phyloP scores from a whole-genome alignment of 352 stramenopile species.

The Globisporangium uncinulatum region DNA sequence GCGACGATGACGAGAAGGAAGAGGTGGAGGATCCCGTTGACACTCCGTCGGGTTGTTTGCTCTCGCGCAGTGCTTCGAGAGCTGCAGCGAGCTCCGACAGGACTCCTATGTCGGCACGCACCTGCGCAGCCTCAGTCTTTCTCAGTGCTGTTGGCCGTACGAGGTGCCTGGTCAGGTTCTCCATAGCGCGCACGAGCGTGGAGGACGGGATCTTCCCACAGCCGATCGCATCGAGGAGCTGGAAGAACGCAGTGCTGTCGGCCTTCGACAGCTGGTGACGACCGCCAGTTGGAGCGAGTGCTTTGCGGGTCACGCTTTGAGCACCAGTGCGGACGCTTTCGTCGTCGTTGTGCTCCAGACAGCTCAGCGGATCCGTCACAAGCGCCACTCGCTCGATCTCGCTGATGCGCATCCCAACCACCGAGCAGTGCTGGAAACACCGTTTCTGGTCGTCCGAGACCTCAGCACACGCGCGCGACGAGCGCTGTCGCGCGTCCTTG shows the following conservation, averaged over 20 bases:
- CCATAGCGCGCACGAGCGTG: constrained; percentile 28
- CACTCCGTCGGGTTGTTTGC: neutral
- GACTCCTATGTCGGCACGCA: neutral
- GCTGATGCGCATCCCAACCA: constrained; percentile 24
- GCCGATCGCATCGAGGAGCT: constrained; percentile 37
- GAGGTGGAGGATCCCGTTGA: no score
- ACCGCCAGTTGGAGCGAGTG: neutral
- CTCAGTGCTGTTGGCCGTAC: neutral
- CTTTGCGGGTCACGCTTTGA: neutral
- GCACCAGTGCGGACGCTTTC: neutral
- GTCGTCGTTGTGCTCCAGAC: neutral
- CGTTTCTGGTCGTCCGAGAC: constrained; percentile 28
- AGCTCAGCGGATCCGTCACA: constrained; percentile 12
- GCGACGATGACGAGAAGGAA: neutral
- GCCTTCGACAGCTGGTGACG: constrained; percentile 8
- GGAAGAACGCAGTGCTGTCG: constrained; percentile 30
- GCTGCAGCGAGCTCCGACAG: constrained; percentile 18
- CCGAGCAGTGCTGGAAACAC: constrained; percentile 26
- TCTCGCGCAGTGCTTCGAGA: constrained; percentile 12
- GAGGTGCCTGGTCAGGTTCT: constrained; percentile 41
- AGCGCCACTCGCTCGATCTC: constrained; percentile 38
- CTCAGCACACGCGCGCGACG: constrained; percentile 9
- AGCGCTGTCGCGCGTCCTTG: constrained; percentile 17
- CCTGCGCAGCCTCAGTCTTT: neutral
- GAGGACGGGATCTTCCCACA: constrained; percentile 47